These are phyloP conservation scores for Botrytis cinerea DNA, from an alignment of 2,329 filamentous ascomycete species.

Conservation along the genomic window DNA sequence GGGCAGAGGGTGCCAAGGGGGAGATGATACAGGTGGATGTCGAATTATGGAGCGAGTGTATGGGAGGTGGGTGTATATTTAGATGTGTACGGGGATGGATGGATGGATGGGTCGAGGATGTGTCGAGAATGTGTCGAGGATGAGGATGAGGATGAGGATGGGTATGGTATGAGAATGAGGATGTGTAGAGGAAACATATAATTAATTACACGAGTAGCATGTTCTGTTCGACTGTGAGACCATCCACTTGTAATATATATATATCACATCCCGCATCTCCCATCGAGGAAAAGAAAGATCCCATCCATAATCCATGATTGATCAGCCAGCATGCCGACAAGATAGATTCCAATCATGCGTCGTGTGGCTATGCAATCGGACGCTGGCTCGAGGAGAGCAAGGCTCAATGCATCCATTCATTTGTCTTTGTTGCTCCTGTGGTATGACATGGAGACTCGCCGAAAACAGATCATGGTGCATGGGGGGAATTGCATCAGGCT, in stretches of 20 bases:
- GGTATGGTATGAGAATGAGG: too few species aligned
- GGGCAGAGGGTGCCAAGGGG: neutral
- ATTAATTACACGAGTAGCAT: too few species aligned
- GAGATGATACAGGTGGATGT: neutral
- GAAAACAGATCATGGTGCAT: conserved; percentile 16
- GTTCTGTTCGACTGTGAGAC: too few species aligned
- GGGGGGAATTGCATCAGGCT: neutral
- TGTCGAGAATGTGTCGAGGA: too few species aligned
- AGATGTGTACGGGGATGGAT: neutral
- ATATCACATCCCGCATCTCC: too few species aligned
- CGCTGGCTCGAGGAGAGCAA: neutral
- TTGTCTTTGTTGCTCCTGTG: conserved; percentile 11
- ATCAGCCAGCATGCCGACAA: too few species aligned
- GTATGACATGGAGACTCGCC: conserved; percentile 5
- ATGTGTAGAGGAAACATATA: too few species aligned
- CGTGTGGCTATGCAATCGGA: neutral
- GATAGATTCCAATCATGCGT: too few species aligned
- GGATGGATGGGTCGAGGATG: too few species aligned
- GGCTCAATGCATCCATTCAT: neutral
- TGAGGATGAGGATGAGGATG: neutral
- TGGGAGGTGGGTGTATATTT: too few species aligned
- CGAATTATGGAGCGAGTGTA: neutral
- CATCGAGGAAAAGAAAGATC: too few species aligned
- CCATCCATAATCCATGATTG: neutral
- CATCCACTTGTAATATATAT: too few species aligned